Percentiles rank a stretch among this genome's conserved stretches.
phyloP scores from a whole-genome alignment of 345 rosid genomes.

The Dimocarpus longan region DNA sequence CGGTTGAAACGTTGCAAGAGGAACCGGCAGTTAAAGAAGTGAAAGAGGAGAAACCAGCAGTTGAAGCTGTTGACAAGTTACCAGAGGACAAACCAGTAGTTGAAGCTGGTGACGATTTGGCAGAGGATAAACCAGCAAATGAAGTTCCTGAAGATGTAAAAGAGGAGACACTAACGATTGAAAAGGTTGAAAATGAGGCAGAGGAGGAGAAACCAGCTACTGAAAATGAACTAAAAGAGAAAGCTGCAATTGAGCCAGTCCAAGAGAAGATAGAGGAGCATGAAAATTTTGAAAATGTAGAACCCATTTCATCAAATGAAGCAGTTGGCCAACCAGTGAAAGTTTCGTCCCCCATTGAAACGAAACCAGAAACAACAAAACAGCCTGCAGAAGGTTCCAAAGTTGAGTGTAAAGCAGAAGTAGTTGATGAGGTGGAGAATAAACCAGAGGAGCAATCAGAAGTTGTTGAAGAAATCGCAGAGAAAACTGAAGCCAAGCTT shows the following conservation, averaged over 20 bases:
- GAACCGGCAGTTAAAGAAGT: not conserved
- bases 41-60: conserved; percentile 10
- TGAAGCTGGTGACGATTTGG: conserved; percentile 10
- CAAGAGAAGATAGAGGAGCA: conserved; percentile 18
- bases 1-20: conserved; percentile 12
- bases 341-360: not conserved
- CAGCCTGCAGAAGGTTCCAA: not conserved
- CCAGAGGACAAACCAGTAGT: conserved; percentile 14
- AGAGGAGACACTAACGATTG: not conserved
- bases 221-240: conserved; percentile 11
- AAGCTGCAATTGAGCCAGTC: conserved; percentile 1
- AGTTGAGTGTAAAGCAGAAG: conserved; percentile 12
- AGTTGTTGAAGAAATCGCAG: conserved; percentile 10
- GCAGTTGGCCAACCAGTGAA: conserved; percentile 11
- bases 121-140: conserved; percentile 11
- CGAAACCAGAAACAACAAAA: not conserved
- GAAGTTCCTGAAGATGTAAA: not conserved
- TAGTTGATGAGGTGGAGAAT: conserved; percentile 14
- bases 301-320: conserved; percentile 11
- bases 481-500: not conserved
- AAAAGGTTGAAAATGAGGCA: conserved; percentile 11
- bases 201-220: conserved; percentile 3
- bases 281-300: conserved; percentile 12
- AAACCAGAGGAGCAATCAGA: conserved; percentile 9
- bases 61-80: no score